Evolutionary conservation across 768 basidiomycete genomes (phyloP).

Genomic region (Hortiboletus campestris): DNA sequence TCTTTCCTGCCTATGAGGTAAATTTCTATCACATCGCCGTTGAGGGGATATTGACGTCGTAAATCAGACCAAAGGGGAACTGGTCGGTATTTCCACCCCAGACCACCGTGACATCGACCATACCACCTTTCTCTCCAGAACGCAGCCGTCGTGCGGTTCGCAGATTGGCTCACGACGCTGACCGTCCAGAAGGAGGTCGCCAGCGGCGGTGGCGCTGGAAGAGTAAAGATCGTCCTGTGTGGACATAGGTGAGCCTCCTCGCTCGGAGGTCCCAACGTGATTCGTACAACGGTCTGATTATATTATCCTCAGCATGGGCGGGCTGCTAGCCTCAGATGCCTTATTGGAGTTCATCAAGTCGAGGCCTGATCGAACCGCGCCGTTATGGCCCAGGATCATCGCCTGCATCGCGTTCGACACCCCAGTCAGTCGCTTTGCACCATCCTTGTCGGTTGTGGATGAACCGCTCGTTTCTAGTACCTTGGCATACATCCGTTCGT

Average conservation of each 20-base stretch:
- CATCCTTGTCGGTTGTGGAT: not conserved
- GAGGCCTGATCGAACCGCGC: slow-evolving; percentile 59
- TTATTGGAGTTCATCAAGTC: slow-evolving; percentile 68
- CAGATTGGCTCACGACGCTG: slow-evolving; percentile 89
- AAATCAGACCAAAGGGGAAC: slow-evolving; percentile 82
- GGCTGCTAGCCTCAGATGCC: slow-evolving; percentile 83
- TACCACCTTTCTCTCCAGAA: slow-evolving; percentile 42
- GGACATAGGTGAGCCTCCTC: slow-evolving; percentile 68
- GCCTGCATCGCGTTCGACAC: slow-evolving; percentile 89
- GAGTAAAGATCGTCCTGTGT: slow-evolving; percentile 78
- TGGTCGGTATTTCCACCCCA: slow-evolving; percentile 51
- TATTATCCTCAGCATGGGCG: slow-evolving; percentile 78
- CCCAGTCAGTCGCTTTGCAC: slow-evolving; percentile 52
- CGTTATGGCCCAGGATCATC: slow-evolving; percentile 87
- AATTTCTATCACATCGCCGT: slow-evolving; percentile 8
- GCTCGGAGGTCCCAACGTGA: not conserved
- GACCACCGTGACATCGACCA: not conserved
- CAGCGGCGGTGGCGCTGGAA: slow-evolving; percentile 69
- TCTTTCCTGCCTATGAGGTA: slow-evolving; percentile 91
- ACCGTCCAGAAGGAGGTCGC: slow-evolving; percentile 84
- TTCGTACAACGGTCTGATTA: not conserved
- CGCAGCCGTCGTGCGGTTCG: slow-evolving; percentile 79
- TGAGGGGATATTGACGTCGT: slow-evolving; percentile 11
- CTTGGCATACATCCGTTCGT: slow-evolving; percentile 83
- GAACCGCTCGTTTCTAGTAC: slow-evolving; percentile 49